phyloP scores from a whole-genome alignment of 352 stramenopile genomes.

The Globisporangium nodosum region DNA sequence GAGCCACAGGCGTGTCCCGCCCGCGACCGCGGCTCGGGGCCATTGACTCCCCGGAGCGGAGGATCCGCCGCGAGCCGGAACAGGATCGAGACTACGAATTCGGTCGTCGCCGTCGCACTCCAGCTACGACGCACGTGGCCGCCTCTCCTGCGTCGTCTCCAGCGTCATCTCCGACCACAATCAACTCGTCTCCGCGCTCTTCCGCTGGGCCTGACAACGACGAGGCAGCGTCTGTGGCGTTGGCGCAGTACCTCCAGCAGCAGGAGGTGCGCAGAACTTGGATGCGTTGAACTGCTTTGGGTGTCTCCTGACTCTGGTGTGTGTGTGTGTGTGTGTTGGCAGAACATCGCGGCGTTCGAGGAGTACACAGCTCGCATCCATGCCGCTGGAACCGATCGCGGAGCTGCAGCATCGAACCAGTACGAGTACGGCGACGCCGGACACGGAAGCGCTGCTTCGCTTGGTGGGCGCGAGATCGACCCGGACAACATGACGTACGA shows the following conservation, averaged over 20 bases:
- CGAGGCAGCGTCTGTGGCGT: conserved; percentile 60
- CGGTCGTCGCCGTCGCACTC: neutral
- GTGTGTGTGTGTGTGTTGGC: conserved; percentile 5
- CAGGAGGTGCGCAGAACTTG: conserved; percentile 41
- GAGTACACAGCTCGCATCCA: conserved; percentile 47
- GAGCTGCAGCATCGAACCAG: conserved; percentile 7
- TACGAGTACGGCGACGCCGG: neutral
- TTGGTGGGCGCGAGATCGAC: conserved; percentile 31
- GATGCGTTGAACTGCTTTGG: neutral
- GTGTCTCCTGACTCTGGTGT: neutral
- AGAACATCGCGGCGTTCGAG: conserved; percentile 70
- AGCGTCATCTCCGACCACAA: conserved; percentile 16
- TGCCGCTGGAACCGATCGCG: conserved; percentile 12
- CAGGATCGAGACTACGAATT: conserved; percentile 13
- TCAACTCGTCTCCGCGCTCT: conserved; percentile 13
- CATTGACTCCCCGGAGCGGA: conserved; percentile 8
- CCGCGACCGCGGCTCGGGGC: conserved; percentile 12
- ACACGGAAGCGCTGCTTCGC: neutral
- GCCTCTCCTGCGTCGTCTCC: conserved; percentile 13
- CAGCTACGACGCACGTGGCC: neutral
- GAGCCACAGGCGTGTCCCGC: neutral
- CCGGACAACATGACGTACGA: conserved; percentile 82
- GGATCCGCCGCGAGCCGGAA: conserved; percentile 10
- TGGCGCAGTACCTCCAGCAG: conserved; percentile 62
- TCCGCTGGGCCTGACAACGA: conserved; percentile 20